Evolutionary conservation across 805 yeast species (phyloP).

Genomic region (Torulaspora delbrueckii): DNA sequence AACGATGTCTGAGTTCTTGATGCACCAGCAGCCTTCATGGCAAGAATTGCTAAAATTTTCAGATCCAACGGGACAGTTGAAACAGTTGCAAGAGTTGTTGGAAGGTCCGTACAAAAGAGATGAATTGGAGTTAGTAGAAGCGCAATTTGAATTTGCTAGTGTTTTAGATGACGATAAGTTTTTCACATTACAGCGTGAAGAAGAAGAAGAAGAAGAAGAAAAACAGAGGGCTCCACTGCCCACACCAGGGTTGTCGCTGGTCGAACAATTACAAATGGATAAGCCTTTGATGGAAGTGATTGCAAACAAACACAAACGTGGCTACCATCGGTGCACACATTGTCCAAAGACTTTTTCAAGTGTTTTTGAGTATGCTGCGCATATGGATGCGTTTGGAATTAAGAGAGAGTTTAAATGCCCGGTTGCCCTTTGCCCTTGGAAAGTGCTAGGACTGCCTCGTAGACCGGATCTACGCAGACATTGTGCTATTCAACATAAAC

Average conservation of each 20-base stretch:
- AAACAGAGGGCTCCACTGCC: slow-evolving; percentile 7
- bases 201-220: slow-evolving; percentile 4
- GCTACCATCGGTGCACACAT: slow-evolving; percentile 45
- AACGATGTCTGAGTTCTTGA: background rate
- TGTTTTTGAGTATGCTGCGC: slow-evolving; percentile 39
- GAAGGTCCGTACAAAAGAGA: background rate
- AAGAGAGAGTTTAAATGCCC: slow-evolving; percentile 44
- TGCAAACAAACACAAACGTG: slow-evolving; percentile 37
- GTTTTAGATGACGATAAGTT: background rate
- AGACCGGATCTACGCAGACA: slow-evolving; percentile 48
- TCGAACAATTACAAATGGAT: slow-evolving; percentile 30
- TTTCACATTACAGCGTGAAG: background rate
- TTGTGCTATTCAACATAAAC: slow-evolving; percentile 44
- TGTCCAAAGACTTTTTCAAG: slow-evolving; percentile 40
- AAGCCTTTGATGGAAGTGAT: slow-evolving; percentile 29
- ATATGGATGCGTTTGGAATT: slow-evolving; percentile 41
- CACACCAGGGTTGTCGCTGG: slow-evolving; percentile 12
- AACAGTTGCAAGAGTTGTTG: slow-evolving; percentile 6
- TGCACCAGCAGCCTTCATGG: slow-evolving; percentile 2
- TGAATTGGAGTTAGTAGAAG: background rate
- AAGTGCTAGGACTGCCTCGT: slow-evolving; percentile 45
- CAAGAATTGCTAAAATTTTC: slow-evolving; percentile 6
- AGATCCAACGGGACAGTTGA: slow-evolving; percentile 5
- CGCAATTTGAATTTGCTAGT: background rate
- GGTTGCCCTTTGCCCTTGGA: slow-evolving; percentile 44